A percentile compares a stretch with the other conserved stretches of the same genome.
Evolutionary conservation across 2,329 filamentous ascomycete species (phyloP).

Genomic region (Ambrosiella cleistominuta): DNA sequence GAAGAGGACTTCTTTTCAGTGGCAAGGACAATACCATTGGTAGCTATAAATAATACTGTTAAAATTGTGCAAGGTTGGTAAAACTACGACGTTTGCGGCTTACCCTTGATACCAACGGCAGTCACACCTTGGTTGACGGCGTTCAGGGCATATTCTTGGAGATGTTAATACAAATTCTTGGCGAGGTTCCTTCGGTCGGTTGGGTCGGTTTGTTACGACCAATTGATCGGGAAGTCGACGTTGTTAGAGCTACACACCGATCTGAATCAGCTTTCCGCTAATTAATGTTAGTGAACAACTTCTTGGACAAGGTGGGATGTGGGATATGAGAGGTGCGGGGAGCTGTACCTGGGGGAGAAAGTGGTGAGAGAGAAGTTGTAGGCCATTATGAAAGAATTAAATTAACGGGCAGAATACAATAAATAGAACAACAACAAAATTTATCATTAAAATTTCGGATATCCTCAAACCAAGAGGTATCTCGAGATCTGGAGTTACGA

Average conservation of each 20-base stretch:
- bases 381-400: conserved; percentile 11
- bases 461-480: neutral
- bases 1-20: conserved; percentile 99
- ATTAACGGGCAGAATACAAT: neutral
- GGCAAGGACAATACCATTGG: conserved; percentile 94
- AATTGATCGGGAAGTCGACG: neutral
- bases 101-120: conserved; percentile 95
- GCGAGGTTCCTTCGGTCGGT: neutral
- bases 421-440: conserved; percentile 2
- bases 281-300: conserved; percentile 22
- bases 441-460: neutral
- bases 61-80: conserved; percentile 12
- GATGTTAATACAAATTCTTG: neutral
- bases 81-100: conserved; percentile 14
- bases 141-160: conserved; percentile 89
- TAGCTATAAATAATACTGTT: conserved; percentile 39
- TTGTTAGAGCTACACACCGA: conserved; percentile 36
- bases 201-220: neutral
- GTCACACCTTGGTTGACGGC: conserved; percentile 99
- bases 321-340: conserved; percentile 8
- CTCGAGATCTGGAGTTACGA: conserved; percentile 1
- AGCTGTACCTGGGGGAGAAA: conserved; percentile 87
- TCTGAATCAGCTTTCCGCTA: conserved; percentile 97
- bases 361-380: conserved; percentile 79
- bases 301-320: conserved; percentile 14